Evolutionary conservation across 352 stramenopile species (phyloP), one percentile per base, ranked within the genome.

Genomic region (Phytophthora uliginosa): DNA sequence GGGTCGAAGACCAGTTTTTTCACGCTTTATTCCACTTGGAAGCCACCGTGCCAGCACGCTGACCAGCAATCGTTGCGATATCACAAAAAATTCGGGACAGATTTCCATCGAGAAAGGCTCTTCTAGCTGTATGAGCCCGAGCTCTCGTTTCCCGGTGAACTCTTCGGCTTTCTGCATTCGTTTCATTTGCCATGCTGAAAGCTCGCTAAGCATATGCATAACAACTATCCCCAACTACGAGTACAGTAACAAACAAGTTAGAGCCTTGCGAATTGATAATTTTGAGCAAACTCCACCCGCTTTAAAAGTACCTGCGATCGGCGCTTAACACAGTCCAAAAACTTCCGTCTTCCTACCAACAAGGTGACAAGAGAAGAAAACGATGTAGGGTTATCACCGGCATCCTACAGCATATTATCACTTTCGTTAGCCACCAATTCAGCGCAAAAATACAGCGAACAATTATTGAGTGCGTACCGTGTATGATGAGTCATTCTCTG

Each of bases 161-260:
- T 96, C 89, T 74, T 97, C 89, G 0, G 81, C 82, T 60, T 91
- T 93, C 58, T 97, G 89, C 89, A 97, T 95, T 61, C 88, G 88
- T 56, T 96, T 94, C 88, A 97, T 96, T 79, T 97, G 88, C 89
- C 90, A 97, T 26, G 85, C 83, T 4, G 89, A 94, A 3, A 97
- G 58, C 31, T 95, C 89, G 20, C 89, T 92, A 28, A 97, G 52
- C 40, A 97, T 82, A 55, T 83, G 77, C 24, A 97, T 66, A 56
- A 95, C 48, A 34, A 96, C 66, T 66, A 96, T 81, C 1, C 86
- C 89, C 7, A 97, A 67, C 90, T 95, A 57, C 45, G 76, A 22
- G 45, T 17, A 64, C 38, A 58, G 67, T 52, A 47, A 38, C 22
- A 4, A n/a, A 22, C 45, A 59, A 17, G 53, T 79, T 74, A 73